A percentile compares a stretch with the other conserved stretches of the same genome.
These are phyloP conservation scores for Phallus indusiatus DNA, from an alignment of 768 basidiomycete species.

Conservation along the genomic window DNA sequence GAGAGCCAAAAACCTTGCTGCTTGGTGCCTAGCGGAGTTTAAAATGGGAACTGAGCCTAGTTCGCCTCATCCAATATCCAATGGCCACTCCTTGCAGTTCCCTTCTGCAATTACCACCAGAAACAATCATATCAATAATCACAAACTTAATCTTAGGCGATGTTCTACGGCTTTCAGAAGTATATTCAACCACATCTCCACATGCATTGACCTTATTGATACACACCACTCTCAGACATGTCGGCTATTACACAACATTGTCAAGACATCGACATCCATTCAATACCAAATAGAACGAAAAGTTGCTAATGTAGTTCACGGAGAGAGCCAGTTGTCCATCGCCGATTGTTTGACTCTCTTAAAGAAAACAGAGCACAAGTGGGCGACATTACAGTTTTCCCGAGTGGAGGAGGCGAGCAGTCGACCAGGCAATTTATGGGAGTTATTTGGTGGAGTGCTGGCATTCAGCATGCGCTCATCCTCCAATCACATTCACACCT, in stretches of 20 bases:
- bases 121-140: background rate
- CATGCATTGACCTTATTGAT: background rate
- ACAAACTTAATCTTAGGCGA: background rate
- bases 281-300: background rate
- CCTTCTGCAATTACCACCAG: background rate
- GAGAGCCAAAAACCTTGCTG: no score
- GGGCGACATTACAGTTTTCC: background rate
- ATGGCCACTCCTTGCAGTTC: background rate
- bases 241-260: background rate
- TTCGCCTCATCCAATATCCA: background rate
- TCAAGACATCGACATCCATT: background rate
- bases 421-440: conserved; percentile 36
- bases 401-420: background rate
- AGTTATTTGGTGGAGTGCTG: conserved; percentile 49
- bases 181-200: background rate
- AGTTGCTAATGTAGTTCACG: background rate
- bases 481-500: background rate
- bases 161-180: background rate
- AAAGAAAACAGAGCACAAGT: background rate
- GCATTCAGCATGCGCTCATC: conserved; percentile 27
- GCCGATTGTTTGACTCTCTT: background rate
- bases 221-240: background rate
- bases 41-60: no score
- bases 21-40: no score
- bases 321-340: background rate